phyloP scores from a whole-genome alignment of 75 land plant genomes.

The Chamaecyparis obtusa region DNA sequence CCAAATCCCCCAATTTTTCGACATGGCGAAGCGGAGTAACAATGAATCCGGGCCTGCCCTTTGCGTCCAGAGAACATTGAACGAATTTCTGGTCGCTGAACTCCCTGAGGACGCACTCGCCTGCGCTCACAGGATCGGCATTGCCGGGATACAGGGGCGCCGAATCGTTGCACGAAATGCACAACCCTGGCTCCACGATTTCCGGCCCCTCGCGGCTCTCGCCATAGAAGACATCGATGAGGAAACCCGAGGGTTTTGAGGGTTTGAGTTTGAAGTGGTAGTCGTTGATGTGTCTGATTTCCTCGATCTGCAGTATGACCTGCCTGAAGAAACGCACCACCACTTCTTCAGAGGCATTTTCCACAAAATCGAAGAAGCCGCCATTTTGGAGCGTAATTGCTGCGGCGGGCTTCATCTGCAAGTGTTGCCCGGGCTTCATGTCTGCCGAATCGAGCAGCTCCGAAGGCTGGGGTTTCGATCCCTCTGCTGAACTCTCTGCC shows the following conservation, averaged over 20 bases:
- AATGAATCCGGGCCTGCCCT: slow-evolving; percentile 22
- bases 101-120: slow-evolving; percentile 22
- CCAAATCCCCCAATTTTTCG: slow-evolving; percentile 22
- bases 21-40: slow-evolving; percentile 25
- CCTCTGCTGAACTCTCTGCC: neutral
- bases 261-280: slow-evolving; percentile 11
- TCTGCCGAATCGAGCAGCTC: neutral
- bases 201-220: slow-evolving; percentile 12
- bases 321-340: slow-evolving; percentile 7
- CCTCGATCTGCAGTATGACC: neutral
- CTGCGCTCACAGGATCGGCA: slow-evolving; percentile 9
- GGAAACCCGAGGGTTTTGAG: neutral
- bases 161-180: slow-evolving; percentile 20
- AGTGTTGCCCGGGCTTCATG: neutral
- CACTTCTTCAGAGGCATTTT: neutral
- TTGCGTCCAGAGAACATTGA: slow-evolving; percentile 19
- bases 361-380: slow-evolving; percentile 10
- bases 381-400: neutral
- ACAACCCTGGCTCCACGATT: neutral
- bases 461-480: neutral
- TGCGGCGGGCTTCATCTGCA: neutral
- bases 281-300: neutral
- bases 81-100: slow-evolving; percentile 19
- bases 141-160: slow-evolving; percentile 19
- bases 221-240: slow-evolving; percentile 3